Evolutionary conservation across 345 rosid genomes (phyloP), one percentile per base, ranked within the genome.

Genomic region (Litchi chinensis): DNA sequence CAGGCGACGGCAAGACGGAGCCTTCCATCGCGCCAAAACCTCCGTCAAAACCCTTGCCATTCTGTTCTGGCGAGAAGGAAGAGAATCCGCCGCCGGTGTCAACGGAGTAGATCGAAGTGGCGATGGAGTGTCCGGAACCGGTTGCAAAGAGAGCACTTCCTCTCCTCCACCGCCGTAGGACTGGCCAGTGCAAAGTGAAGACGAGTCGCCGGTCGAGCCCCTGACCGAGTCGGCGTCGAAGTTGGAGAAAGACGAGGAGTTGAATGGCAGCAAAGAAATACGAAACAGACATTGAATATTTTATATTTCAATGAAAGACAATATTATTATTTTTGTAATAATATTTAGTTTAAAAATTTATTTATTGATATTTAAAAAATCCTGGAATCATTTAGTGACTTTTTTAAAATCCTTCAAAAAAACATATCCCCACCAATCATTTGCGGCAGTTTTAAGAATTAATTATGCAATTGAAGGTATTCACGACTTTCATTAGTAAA

Each of bases 1-100:
- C 79, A 48, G 90, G 88, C 48, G 86, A 84, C 2, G 92, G 91
- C 84, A 89, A 80, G 87, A 85, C 85, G 83, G 93, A 79, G 19
- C 86, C 87, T 65, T 82, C 80, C 10, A 73, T 65, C 10, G 5
- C 77, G 32, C 83, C 82, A 62, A 85, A 79, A 70, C 80, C 79
- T 73, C 80, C 81, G 9, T 63, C 69, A n/a, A 77, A 79, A 37
- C 73, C 79, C 62, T 52, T 63, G 0, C 80, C 85, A 87, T 87
- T 82, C 67, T 76, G 73, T 73, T 82, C 83, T n/a, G 85, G 65
- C 57, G 88, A 79, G 79, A 86, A 83, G 76, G 81, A 67, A n/a
- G 92, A 84, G 57, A 76, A 80, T 80, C 87, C 81, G 18, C 70
- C 73, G 5, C 56, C 79, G 62, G 75, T 65, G 5, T 44, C 79